A percentile compares a stretch with the other conserved stretches of the same genome.
These are phyloP conservation scores for Nothophaeocryptopus gaeumannii DNA, from an alignment of 2,329 filamentous ascomycete species.

Conservation along the genomic window DNA sequence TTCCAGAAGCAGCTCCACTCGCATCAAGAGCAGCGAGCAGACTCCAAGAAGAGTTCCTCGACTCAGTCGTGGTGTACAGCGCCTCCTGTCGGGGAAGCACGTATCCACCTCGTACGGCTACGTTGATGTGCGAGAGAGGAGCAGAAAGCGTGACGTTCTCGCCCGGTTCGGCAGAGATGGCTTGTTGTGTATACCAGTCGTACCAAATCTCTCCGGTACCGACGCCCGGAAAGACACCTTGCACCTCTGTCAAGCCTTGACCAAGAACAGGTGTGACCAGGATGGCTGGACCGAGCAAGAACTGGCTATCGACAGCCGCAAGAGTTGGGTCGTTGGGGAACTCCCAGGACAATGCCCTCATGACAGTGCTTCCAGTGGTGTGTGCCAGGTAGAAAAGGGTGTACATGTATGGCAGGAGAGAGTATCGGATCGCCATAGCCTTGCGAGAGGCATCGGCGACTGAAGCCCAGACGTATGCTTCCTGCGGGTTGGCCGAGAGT, in stretches of 20 bases:
- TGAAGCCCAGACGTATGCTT: conserved; percentile 67
- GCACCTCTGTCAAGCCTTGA: conserved; percentile 59
- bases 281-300: conserved; percentile 65
- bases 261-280: conserved; percentile 67
- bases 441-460: conserved; percentile 63
- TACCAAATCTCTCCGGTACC: conserved; percentile 65
- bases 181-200: conserved; percentile 71
- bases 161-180: conserved; percentile 51
- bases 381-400: conserved; percentile 68
- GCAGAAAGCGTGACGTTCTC: conserved; percentile 60
- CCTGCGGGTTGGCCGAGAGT: conserved; percentile 60
- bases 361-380: conserved; percentile 64
- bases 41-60: conserved; percentile 63
- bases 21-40: conserved; percentile 61
- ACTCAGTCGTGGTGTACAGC: conserved; percentile 63
- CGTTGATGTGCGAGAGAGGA: conserved; percentile 66
- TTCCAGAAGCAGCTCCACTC: conserved; percentile 57
- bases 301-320: conserved; percentile 66
- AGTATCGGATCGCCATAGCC: conserved; percentile 69
- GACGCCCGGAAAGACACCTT: conserved; percentile 68
- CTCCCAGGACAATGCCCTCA: conserved; percentile 72
- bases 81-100: conserved; percentile 67
- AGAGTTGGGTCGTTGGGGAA: conserved; percentile 69
- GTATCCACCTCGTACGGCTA: conserved; percentile 66
- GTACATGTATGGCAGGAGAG: conserved; percentile 72